A percentile compares a stretch with the other conserved stretches of the same genome.
Conservation (phyloP, 306 rosid genomes). For the Vigna mungo region DNA sequence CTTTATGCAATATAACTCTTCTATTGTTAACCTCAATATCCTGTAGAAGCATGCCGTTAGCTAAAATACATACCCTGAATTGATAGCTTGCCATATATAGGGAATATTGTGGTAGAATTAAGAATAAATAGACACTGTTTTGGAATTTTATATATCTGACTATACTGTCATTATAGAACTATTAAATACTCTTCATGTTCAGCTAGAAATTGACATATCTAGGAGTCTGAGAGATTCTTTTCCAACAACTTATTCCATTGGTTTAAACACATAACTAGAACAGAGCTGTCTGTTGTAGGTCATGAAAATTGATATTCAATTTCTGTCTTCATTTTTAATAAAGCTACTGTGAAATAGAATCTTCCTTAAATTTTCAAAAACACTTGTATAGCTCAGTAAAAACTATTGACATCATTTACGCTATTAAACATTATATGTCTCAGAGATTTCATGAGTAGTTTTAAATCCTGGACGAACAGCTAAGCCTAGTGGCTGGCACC, state of each 20-base stretch:
- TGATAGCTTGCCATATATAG: conserved; percentile 13
- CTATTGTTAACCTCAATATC: conserved; percentile 82
- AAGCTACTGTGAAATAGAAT: conserved; percentile 22
- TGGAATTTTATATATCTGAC: not conserved
- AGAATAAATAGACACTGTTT: not conserved
- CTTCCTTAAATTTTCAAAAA: conserved; percentile 4
- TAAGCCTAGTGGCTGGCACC: too few species aligned
- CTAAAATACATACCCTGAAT: conserved; percentile 10
- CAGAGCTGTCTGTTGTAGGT: not conserved
- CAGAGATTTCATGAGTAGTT: not conserved
- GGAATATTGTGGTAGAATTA: conserved; percentile 8
- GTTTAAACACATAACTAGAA: conserved; percentile 3
- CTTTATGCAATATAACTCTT: conserved; percentile 61
- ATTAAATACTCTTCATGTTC: not conserved
- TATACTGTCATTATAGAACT: conserved; percentile 1
- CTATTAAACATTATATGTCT: not conserved
- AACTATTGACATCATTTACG: not conserved
- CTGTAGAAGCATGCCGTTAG: conserved; percentile 50
- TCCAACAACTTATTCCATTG: not conserved
- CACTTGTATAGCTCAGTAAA: not conserved
- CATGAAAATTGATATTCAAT: conserved; percentile 25
- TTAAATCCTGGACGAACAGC: too few species aligned
- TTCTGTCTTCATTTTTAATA: conserved; percentile 15
- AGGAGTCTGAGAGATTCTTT: conserved; percentile 8
- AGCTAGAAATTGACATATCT: not conserved